These are phyloP conservation scores for Cladosporium cucumerinum DNA, from an alignment of 2,329 filamentous ascomycete species.

Conservation along the genomic window DNA sequence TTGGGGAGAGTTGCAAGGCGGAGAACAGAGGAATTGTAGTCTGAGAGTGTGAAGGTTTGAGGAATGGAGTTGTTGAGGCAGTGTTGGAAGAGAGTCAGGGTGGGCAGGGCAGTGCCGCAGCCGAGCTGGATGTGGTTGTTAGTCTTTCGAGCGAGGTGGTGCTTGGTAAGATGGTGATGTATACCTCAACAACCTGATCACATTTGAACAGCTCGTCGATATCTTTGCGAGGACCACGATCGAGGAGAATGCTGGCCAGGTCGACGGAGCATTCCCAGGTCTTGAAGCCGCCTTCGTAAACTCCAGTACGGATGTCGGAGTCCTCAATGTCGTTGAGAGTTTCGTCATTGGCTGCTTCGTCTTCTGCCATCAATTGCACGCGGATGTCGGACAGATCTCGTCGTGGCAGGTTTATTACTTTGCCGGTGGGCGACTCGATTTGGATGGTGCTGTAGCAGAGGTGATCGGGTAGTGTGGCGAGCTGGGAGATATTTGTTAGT, in stretches of 20 bases:
- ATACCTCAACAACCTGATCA: slow-evolving; percentile 48
- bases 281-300: slow-evolving; percentile 86
- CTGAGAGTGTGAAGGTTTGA: slow-evolving; percentile 65
- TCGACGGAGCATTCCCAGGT: slow-evolving; percentile 86
- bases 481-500: slow-evolving; percentile 37
- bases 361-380: slow-evolving; percentile 74
- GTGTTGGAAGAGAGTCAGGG: slow-evolving; percentile 66
- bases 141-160: neutral
- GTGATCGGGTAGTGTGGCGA: slow-evolving; percentile 64
- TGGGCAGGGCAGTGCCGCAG: slow-evolving; percentile 73
- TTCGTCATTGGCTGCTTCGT: slow-evolving; percentile 41
- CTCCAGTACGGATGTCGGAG: slow-evolving; percentile 73
- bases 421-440: slow-evolving; percentile 58
- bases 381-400: slow-evolving; percentile 79
- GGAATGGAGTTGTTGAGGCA: slow-evolving; percentile 46
- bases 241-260: slow-evolving; percentile 62
- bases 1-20: slow-evolving; percentile 78
- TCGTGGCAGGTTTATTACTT: slow-evolving; percentile 59
- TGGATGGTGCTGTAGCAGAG: slow-evolving; percentile 64
- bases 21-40: slow-evolving; percentile 77
- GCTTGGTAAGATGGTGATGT: neutral
- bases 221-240: slow-evolving; percentile 48
- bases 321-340: slow-evolving; percentile 61
- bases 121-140: slow-evolving; percentile 42
- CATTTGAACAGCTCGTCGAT: slow-evolving; percentile 49